phyloP scores from a whole-genome alignment of 257 asterid genomes.

The Primulina eburnea region DNA sequence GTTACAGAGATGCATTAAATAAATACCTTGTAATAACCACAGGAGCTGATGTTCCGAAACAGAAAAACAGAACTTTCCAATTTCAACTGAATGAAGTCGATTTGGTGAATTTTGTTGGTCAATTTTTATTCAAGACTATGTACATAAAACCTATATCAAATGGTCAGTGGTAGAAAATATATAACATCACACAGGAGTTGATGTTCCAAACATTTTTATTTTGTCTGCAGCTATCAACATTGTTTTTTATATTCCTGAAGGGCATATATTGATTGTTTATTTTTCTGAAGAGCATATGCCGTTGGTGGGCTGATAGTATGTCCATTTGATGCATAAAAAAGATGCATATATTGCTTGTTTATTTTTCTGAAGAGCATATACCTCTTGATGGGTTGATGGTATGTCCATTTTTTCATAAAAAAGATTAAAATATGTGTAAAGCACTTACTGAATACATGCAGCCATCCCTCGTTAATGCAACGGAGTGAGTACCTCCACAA shows the following conservation, averaged over 20 bases:
- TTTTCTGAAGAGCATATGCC: neutral
- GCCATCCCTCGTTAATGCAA: slow-evolving; percentile 84
- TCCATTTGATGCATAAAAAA: neutral
- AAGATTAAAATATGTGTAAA: slow-evolving; percentile 11
- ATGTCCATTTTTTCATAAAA: slow-evolving; percentile 1
- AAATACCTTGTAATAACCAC: too few relatives aligned
- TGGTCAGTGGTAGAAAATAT: too few relatives aligned
- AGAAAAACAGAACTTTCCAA: too few relatives aligned
- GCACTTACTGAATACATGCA: slow-evolving; percentile 80
- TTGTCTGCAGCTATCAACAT: neutral
- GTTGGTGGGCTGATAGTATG: neutral
- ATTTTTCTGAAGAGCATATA: neutral
- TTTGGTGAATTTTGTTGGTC: too few relatives aligned
- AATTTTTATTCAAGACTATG: too few relatives aligned
- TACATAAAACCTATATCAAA: too few relatives aligned
- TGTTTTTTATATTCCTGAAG: neutral
- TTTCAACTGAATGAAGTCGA: too few relatives aligned
- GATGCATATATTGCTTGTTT: neutral
- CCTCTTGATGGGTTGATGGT: neutral
- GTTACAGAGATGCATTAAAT: neutral
- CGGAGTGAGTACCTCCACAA: slow-evolving; percentile 99
- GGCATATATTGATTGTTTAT: too few relatives aligned
- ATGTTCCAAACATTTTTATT: too few relatives aligned
- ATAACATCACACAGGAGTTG: too few relatives aligned
- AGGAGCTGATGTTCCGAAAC: too few relatives aligned